Percentiles rank a stretch among this genome's conserved stretches.
Evolutionary conservation across 257 asterid genomes (phyloP).

Genomic region (Mitragyna speciosa): DNA sequence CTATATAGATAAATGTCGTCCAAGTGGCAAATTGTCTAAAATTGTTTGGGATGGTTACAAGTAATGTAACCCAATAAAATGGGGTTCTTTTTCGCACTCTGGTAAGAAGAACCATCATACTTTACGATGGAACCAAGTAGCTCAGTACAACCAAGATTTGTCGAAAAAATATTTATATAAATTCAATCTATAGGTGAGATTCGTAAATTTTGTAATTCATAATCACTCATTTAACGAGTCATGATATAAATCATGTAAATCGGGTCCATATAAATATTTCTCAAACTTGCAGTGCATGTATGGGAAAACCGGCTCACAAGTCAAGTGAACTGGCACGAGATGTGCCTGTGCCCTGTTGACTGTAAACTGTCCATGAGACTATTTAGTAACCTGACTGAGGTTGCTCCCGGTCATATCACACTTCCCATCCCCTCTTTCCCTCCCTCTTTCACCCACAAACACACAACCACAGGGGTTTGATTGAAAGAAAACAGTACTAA

Average conservation of each 20-base stretch:
- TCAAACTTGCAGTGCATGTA: too few species aligned
- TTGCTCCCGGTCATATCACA: constrained; percentile 26
- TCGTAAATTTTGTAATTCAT: too few species aligned
- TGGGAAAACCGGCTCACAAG: not conserved
- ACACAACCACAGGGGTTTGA: not conserved
- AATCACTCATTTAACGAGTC: too few species aligned
- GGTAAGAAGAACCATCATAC: not conserved
- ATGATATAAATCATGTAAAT: too few species aligned
- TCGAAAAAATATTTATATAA: too few species aligned
- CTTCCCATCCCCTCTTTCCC: constrained; percentile 13
- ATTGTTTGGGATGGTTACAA: too few species aligned
- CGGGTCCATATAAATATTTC: too few species aligned
- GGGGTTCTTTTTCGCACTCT: not conserved
- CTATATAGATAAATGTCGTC: not conserved
- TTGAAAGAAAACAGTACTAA: too few species aligned
- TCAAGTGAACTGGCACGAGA: not conserved
- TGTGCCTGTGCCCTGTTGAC: not conserved
- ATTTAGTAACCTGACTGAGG: not conserved
- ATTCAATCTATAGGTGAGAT: too few species aligned
- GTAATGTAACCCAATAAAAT: too few species aligned
- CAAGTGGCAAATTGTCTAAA: too few species aligned
- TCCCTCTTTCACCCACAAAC: not conserved
- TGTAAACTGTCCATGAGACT: not conserved
- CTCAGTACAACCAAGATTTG: too few species aligned
- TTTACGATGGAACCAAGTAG: constrained; percentile 3